A percentile compares a stretch with the other conserved stretches of the same genome.
phyloP scores from a whole-genome alignment of 192 early-diverging fungal species.

The Coemansia sp. region DNA sequence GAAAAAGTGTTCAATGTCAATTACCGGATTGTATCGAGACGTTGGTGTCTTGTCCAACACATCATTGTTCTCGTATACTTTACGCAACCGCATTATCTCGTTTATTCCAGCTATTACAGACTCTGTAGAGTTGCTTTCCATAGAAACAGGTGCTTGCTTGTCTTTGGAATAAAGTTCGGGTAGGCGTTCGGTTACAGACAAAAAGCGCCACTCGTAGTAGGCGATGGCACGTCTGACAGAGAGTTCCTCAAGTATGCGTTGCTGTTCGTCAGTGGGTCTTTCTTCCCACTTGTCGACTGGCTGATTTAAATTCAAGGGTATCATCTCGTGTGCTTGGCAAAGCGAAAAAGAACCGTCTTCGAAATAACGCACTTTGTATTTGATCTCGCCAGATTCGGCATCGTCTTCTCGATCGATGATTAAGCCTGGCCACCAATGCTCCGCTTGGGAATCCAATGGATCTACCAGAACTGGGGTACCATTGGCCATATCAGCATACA shows the following conservation, averaged over 20 bases:
- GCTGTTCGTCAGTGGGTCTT: neutral
- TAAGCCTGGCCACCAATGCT: constrained; percentile 44
- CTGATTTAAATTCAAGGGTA: constrained; percentile 12
- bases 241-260: constrained; percentile 5
- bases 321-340: constrained; percentile 33
- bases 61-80: neutral
- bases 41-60: neutral
- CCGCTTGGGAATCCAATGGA: constrained; percentile 16
- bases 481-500: constrained; percentile 23
- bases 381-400: neutral
- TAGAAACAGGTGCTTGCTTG: no score
- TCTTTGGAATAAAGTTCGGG: no score
- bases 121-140: neutral
- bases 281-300: constrained; percentile 5
- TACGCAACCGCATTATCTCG: neutral
- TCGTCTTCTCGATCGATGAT: constrained; percentile 15
- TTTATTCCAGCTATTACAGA: neutral
- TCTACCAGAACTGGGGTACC: constrained; percentile 48
- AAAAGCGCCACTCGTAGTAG: constrained; percentile 44
- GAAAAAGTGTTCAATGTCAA: neutral
- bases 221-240: constrained; percentile 43
- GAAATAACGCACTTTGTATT: constrained; percentile 40
- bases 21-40: neutral
- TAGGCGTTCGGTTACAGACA: neutral
- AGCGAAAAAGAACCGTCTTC: constrained; percentile 39